Conservation (phyloP, 345 rosid species). For the Gossypium anomalum region DNA sequence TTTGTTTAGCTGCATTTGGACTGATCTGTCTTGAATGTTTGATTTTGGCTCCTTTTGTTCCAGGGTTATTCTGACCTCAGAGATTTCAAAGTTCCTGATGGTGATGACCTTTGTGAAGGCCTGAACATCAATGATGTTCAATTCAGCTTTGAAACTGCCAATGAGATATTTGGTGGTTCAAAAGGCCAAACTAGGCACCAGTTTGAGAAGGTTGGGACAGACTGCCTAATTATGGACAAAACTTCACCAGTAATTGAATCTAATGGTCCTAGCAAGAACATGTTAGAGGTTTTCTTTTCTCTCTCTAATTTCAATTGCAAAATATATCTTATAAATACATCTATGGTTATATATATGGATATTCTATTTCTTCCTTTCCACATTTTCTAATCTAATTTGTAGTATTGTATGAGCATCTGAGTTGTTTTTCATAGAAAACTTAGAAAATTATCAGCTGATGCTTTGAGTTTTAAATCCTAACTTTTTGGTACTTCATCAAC, state of each 20-base stretch:
- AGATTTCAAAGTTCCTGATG: conserved; percentile 39
- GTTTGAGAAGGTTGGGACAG: conserved; percentile 34
- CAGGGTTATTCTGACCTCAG: conserved; percentile 35
- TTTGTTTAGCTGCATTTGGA: not conserved
- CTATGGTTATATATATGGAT: not conserved
- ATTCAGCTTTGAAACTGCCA: conserved; percentile 39
- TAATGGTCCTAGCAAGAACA: conserved; percentile 40
- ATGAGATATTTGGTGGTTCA: conserved; percentile 42
- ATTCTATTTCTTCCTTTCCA: not conserved
- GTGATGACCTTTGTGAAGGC: conserved; percentile 53
- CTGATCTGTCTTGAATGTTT: not conserved
- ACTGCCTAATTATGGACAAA: conserved; percentile 34
- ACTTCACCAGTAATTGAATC: conserved; percentile 37
- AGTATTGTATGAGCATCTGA: not conserved
- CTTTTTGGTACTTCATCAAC: not conserved
- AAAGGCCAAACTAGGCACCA: conserved; percentile 33
- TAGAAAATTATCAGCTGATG: not conserved
- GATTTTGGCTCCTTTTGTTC: conserved; percentile 11
- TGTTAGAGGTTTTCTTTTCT: conserved; percentile 37
- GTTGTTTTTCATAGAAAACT: not conserved
- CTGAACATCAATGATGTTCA: conserved; percentile 49
- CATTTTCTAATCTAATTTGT: not conserved
- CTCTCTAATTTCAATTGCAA: conserved; percentile 1
- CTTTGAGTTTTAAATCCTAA: not conserved
- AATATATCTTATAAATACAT: not conserved